phyloP scores from a whole-genome alignment of 2,329 filamentous ascomycete genomes.

The Colletotrichum paranaense region DNA sequence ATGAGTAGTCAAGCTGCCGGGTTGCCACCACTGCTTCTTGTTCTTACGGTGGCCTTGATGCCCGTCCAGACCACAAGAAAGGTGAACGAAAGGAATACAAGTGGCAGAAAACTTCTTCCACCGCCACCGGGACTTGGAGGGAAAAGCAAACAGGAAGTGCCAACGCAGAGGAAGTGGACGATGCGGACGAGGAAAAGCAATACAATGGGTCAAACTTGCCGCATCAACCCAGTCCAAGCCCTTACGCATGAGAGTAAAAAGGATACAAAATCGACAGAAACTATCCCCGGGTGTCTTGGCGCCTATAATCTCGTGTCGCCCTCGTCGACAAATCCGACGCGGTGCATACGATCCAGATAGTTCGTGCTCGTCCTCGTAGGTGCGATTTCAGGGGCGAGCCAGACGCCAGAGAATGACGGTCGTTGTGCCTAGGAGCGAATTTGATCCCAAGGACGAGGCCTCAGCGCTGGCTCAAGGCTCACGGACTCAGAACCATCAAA shows the following conservation, averaged over 20 bases:
- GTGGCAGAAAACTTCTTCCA: neutral
- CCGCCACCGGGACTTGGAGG: neutral
- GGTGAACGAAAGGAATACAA: neutral
- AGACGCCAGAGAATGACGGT: neutral
- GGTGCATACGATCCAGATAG: neutral
- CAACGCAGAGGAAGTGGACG: neutral
- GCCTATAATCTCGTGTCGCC: neutral
- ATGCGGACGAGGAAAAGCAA: slow-evolving; percentile 1
- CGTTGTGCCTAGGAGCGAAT: slow-evolving; percentile 5
- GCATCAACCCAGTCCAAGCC: neutral
- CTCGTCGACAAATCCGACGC: neutral
- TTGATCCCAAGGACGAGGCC: slow-evolving; percentile 11
- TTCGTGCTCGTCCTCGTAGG: slow-evolving; percentile 9
- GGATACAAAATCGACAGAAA: neutral
- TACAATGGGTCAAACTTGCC: neutral
- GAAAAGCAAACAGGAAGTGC: slow-evolving; percentile 8
- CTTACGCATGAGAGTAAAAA: neutral
- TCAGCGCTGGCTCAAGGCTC: slow-evolving; percentile 7
- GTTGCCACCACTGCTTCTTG: neutral
- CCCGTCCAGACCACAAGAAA: neutral
- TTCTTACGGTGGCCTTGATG: neutral
- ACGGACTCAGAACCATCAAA: slow-evolving; percentile 14
- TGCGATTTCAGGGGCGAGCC: neutral
- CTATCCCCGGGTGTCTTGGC: neutral
- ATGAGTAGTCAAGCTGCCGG: neutral